These are phyloP conservation scores for Penicillium fuscoglaucum DNA, from an alignment of 2,329 filamentous ascomycete genomes.

Conservation along the genomic window DNA sequence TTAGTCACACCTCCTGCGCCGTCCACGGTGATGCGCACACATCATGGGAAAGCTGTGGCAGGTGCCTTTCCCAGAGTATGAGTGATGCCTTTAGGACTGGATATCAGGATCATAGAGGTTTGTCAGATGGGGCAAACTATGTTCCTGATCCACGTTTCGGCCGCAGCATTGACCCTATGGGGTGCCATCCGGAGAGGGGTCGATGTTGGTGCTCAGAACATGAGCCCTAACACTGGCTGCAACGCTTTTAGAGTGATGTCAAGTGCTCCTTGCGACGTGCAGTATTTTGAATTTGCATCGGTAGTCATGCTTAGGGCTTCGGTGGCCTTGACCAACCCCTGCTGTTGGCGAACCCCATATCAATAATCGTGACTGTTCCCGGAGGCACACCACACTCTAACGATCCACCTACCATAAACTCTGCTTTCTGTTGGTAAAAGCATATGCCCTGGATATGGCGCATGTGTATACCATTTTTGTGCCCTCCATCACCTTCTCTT, in stretches of 20 bases:
- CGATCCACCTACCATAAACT: slow-evolving; percentile 34
- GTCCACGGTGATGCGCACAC: slow-evolving; percentile 1
- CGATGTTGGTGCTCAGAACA: slow-evolving; percentile 10
- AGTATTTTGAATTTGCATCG: slow-evolving; percentile 9
- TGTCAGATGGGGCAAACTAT: slow-evolving; percentile 12
- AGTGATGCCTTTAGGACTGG: not conserved
- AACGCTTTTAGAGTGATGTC: slow-evolving; percentile 18
- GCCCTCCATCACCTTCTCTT: slow-evolving; percentile 23
- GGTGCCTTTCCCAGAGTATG: slow-evolving; percentile 7
- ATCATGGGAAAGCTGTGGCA: slow-evolving; percentile 11
- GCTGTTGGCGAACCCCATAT: slow-evolving; percentile 2
- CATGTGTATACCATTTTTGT: slow-evolving; percentile 13
- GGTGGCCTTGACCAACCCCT: slow-evolving; percentile 5
- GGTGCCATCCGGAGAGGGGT: slow-evolving; percentile 6
- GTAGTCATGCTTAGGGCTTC: slow-evolving; percentile 12
- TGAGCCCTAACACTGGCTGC: slow-evolving; percentile 2
- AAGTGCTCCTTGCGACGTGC: slow-evolving; percentile 10
- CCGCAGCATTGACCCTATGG: slow-evolving; percentile 12
- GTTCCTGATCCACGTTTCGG: slow-evolving; percentile 12
- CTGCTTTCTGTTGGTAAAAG: slow-evolving; percentile 25
- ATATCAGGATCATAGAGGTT: slow-evolving; percentile 8
- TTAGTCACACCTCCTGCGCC: slow-evolving; percentile 13
- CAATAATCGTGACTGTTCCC: not conserved
- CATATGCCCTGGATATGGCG: slow-evolving; percentile 19
- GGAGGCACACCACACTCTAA: slow-evolving; percentile 21